These are phyloP conservation scores for Neohortaea acidophila DNA, from an alignment of 495 filamentous ascomycete species.

Conservation along the genomic window DNA sequence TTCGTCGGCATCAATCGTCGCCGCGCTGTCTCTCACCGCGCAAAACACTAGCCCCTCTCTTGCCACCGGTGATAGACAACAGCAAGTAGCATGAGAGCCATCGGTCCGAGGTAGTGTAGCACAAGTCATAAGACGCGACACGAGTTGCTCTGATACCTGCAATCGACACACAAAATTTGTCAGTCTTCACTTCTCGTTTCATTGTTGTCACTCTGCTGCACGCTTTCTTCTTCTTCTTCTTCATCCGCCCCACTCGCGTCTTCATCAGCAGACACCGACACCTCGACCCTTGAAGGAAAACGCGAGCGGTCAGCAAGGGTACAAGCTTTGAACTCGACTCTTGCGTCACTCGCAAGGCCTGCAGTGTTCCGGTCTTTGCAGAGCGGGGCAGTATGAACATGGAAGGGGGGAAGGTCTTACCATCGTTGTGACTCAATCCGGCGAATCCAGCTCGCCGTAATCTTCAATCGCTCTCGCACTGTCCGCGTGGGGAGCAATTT, in stretches of 20 bases:
- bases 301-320: constrained; percentile 6
- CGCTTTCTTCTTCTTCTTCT: background rate
- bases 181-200: background rate
- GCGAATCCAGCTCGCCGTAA: constrained; percentile 58
- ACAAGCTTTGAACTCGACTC: constrained; percentile 4
- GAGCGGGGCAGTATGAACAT: background rate
- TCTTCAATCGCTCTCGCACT: constrained; percentile 66
- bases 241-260: background rate
- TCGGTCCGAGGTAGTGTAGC: constrained; percentile 14
- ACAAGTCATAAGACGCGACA: constrained; percentile 23
- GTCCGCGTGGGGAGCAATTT: constrained; percentile 51
- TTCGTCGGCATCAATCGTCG: too few species aligned
- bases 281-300: background rate
- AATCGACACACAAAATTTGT: background rate
- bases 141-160: constrained; percentile 20
- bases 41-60: background rate
- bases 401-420: constrained; percentile 35
- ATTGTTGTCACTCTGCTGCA: too few species aligned
- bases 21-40: too few species aligned
- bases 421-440: constrained; percentile 55
- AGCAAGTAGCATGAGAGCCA: constrained; percentile 9
- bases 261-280: too few species aligned
- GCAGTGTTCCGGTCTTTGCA: background rate
- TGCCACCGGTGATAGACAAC: constrained; percentile 5
- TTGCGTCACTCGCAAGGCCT: constrained; percentile 3